Conservation (phyloP, 495 filamentous ascomycete genomes). For the Aspergillus biplanus region DNA sequence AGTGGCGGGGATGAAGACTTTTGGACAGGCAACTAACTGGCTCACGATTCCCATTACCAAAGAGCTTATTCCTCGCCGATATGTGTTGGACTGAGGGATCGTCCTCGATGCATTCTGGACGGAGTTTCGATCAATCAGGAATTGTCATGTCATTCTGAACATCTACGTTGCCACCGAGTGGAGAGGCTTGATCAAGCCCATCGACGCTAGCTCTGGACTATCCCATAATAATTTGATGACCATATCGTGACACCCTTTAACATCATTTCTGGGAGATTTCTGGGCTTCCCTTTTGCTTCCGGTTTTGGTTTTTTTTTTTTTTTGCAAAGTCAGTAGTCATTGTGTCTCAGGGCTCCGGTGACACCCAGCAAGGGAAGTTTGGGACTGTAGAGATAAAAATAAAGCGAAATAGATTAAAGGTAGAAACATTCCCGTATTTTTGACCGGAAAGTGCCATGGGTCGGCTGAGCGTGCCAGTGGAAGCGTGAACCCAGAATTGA, state of each 20-base stretch:
- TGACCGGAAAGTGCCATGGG: not conserved
- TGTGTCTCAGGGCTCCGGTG: not conserved
- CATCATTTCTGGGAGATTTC: too few species aligned
- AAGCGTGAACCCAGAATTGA: not conserved
- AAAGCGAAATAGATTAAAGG: not conserved
- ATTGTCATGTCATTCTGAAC: not conserved
- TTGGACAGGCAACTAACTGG: not conserved
- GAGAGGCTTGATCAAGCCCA: not conserved
- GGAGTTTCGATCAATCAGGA: conserved; percentile 6
- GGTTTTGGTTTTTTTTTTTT: too few species aligned
- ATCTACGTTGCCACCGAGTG: not conserved
- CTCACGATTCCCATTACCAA: conserved; percentile 1
- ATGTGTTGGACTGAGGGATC: conserved; percentile 2
- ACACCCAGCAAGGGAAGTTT: not conserved
- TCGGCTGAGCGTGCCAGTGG: not conserved
- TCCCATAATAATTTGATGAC: too few species aligned
- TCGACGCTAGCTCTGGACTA: too few species aligned
- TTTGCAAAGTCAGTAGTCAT: not conserved
- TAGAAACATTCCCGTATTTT: not conserved
- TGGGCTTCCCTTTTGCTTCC: too few species aligned
- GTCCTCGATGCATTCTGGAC: not conserved
- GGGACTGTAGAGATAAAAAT: not conserved
- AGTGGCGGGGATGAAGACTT: conserved; percentile 2
- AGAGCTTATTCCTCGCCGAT: conserved; percentile 3
- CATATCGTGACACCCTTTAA: too few species aligned